phyloP scores from a whole-genome alignment of 495 filamentous ascomycete species.

The Aspergillus funiculosus region DNA sequence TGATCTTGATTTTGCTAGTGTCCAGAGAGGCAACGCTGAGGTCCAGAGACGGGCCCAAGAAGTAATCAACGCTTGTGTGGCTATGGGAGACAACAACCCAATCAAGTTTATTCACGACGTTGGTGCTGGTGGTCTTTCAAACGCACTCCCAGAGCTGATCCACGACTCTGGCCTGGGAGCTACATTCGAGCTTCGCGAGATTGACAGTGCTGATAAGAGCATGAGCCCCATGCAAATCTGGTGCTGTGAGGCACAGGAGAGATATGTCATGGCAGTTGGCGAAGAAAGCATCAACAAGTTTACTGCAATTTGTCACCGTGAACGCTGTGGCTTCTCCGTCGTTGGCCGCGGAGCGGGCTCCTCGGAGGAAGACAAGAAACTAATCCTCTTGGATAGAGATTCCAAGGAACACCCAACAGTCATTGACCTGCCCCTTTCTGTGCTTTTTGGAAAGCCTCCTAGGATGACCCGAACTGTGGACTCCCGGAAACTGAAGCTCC shows the following conservation, averaged over 20 bases:
- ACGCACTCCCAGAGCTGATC: constrained; percentile 86
- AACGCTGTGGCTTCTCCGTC: constrained; percentile 90
- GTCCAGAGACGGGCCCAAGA: constrained; percentile 92
- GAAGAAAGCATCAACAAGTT: constrained; percentile 75
- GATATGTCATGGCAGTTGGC: constrained; percentile 84
- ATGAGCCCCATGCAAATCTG: constrained; percentile 96
- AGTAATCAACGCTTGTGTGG: constrained; percentile 89
- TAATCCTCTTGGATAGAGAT: constrained; percentile 78
- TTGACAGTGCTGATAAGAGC: constrained; percentile 81
- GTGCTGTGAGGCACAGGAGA: constrained; percentile 95
- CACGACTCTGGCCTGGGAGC: constrained; percentile 86
- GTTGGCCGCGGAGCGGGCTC: constrained; percentile 69
- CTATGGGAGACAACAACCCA: constrained; percentile 75
- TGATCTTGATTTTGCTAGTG: constrained; percentile 91
- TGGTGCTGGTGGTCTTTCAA: constrained; percentile 89
- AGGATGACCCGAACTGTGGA: constrained; percentile 76
- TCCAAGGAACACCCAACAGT: constrained; percentile 68
- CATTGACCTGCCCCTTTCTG: constrained; percentile 87
- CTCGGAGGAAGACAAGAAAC: constrained; percentile 57
- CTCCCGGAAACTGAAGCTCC: constrained; percentile 62
- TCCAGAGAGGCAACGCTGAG: constrained; percentile 89
- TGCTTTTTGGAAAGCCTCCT: constrained; percentile 85
- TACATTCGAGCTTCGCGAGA: constrained; percentile 81
- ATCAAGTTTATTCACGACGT: constrained; percentile 97
- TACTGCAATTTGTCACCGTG: constrained; percentile 72